Evolutionary conservation across 495 filamentous ascomycete species (phyloP), one percentile per base, ranked within the genome.

Genomic region (Parathielavia appendiculata): DNA sequence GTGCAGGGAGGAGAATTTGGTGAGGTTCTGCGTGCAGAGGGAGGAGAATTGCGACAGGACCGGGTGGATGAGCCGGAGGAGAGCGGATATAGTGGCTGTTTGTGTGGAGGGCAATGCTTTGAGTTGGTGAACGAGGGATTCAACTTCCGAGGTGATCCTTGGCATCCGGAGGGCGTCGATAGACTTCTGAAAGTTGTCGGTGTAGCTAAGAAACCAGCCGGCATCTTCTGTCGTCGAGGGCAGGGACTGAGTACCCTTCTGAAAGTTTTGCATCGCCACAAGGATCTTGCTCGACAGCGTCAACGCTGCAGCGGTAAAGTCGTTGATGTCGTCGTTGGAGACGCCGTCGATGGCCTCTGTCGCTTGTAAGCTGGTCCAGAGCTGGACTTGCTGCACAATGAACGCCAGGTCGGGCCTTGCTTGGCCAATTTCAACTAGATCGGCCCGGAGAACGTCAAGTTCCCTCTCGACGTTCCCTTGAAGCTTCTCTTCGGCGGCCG

Each of bases 1-100:
- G 64, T 97, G 87, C 5, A 88, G 73, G 11, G 73, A 70, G 4
- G 79, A 66, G 66, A 83, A 84, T 16, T 77, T 71, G 13, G 70
- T 61, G 5, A 88, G 62, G 26, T 81, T 63, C 16, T 79, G 72
- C 17, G 75, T 64, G 66, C 83, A 85, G 22, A 85, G 84, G 22
- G 76, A 69, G 38, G 75, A 75, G 63, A 91, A 98, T 63, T 90
- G 86, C 54, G 84, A 75, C 13, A 93, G 65, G 47, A 97, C 85
- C 0, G 93, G 92, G 5, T 83, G 64, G 32, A 91, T 70, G 32
- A 84, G 79, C 3, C 84, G 80, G 56, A 90, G 79, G 20, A 92
- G 62, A 6, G 86, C 83, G 22, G 78, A 72, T 4, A 81, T 81
- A 70, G 36, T 68, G 17, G 66, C 47, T 13, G 65, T 47, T 26